Base-by-base conservation (phyloP, 2,329 filamentous ascomycete species). In the Aureobasidium musti region DNA sequence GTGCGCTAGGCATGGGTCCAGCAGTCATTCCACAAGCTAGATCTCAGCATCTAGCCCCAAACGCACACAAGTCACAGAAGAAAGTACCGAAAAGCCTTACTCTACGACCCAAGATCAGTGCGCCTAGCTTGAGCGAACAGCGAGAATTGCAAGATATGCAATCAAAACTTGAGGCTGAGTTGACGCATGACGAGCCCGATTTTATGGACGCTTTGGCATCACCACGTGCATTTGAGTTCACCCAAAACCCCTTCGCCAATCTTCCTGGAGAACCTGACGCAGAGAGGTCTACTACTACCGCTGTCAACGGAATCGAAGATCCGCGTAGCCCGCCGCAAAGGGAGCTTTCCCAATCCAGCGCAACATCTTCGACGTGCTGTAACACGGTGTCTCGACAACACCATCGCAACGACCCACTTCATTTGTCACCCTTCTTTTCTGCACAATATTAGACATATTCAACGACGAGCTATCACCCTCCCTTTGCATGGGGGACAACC, bases 351-450 rank as follows among this genome's bases (percentile, higher is more conserved):
- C 90, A 3, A 92, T 94, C 68, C 86, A 88, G 61, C 83, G 90
- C 66, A 92, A 89, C 67, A 94, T 94, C 72, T 89, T 91, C 75
- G 90, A 92, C 73, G 81, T 92, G 61, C 80, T 93, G 77, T 92
- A 82, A 83, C 6, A 30, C 19, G n/a, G 35, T 35, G 17, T 35
- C 10, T 30, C 4, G 23, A 45, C 8, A 8, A 45, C 37, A 13
- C 39, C 23, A 8, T 33, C 28, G 57, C 57, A 26, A 61, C 11
- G 57, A 61, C 57, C 43, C 35, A 30, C 11, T 61, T 49, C 41
- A 35, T 60, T 60, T 47, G 56, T 60, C 41, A 33, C 23, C 28
- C n/a, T 60, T 47, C 37, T 17, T 26, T 61, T 61, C 57, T 61
- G 57, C 57, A 61, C 28, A 61, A 61, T 61, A 61, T 49, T 61